Base-by-base conservation (phyloP, 352 stramenopile species). In the Blastocystis sp. region DNA sequence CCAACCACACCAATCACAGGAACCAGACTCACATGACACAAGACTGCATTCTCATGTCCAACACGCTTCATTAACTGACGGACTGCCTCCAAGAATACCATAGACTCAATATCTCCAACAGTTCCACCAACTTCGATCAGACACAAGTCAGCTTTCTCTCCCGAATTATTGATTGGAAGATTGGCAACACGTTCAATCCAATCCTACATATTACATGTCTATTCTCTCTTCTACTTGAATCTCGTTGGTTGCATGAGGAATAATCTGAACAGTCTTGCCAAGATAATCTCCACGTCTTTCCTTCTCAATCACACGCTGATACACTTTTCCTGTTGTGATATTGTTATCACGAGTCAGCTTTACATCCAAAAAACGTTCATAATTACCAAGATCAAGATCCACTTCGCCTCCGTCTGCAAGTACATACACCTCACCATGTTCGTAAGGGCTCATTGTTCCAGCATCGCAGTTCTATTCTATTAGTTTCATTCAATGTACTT, bases 41-140 rank as follows among this genome's bases (percentile, higher is more conserved):
- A 92, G 87, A 95, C 97, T 80, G 98, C 98, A 91, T 98, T 98
- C 88, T 98, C 94, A 3, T 92, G 89, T 0, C 95, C 96, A n/a
- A 98, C 94, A 43, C 93, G 92, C 90, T 98, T 98, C 90, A 98
- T 95, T 90, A 99, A 98, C 90, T 99, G 97, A 54, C 97, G 93
- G 67, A 99, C 90, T 57, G 96, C 96, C 91, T 99, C 97, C 59
- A 99, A 93, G 91, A 99, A 99, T 12, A 98, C 93, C 90, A 97
- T 97, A 54, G 92, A 97, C 92, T 99, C 97, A 91, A 99, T 99
- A 89, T 99, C 97, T 51, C 97, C 97, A n/a, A 99, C 96, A 3
- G 97, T 99, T 54, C 97, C 97, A 75, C 97, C 97, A 4, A 98
- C 94, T 92, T 99, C 97, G 86, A 99, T 97, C 43, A 99, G 92